Percentiles rank a stretch among this genome's conserved stretches.
These are phyloP conservation scores for Achaetomiella virescens DNA, from an alignment of 495 filamentous ascomycete genomes.

Conservation along the genomic window DNA sequence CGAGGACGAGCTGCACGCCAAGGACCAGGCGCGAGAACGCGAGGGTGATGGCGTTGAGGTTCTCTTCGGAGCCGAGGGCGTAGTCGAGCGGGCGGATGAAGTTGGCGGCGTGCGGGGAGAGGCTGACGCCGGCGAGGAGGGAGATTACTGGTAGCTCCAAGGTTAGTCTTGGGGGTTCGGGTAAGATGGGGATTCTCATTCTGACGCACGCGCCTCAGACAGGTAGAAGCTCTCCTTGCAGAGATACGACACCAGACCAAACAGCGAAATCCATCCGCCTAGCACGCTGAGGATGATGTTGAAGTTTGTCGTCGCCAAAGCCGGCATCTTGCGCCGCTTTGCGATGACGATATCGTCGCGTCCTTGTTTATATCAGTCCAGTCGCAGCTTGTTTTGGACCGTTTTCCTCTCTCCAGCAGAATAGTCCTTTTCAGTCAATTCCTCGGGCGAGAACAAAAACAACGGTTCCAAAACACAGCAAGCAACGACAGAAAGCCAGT, in stretches of 20 bases:
- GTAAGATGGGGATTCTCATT: not conserved
- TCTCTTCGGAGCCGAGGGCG: slow-evolving; percentile 49
- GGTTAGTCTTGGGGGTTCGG: not conserved
- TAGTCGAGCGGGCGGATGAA: slow-evolving; percentile 73
- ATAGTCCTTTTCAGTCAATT: too few relatives aligned
- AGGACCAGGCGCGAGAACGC: slow-evolving; percentile 85
- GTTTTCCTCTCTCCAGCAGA: too few relatives aligned
- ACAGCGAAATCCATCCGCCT: slow-evolving; percentile 83
- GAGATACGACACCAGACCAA: slow-evolving; percentile 82
- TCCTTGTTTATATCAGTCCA: too few relatives aligned
- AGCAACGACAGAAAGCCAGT: slow-evolving; percentile 19
- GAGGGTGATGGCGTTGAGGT: slow-evolving; percentile 50
- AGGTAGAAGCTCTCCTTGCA: slow-evolving; percentile 88
- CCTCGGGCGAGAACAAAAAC: slow-evolving; percentile 7
- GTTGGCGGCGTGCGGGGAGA: slow-evolving; percentile 73
- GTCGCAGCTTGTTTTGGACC: not conserved
- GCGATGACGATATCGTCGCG: not conserved
- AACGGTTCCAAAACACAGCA: not conserved
- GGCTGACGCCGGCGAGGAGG: slow-evolving; percentile 66
- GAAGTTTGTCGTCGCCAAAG: slow-evolving; percentile 72
- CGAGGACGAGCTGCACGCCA: slow-evolving; percentile 83
- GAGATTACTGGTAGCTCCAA: slow-evolving; percentile 62
- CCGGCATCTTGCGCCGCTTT: slow-evolving; percentile 60
- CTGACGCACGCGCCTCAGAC: slow-evolving; percentile 72
- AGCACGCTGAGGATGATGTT: slow-evolving; percentile 79